phyloP scores from a whole-genome alignment of 805 yeast species.

The Metschnikowia noctiluminum region DNA sequence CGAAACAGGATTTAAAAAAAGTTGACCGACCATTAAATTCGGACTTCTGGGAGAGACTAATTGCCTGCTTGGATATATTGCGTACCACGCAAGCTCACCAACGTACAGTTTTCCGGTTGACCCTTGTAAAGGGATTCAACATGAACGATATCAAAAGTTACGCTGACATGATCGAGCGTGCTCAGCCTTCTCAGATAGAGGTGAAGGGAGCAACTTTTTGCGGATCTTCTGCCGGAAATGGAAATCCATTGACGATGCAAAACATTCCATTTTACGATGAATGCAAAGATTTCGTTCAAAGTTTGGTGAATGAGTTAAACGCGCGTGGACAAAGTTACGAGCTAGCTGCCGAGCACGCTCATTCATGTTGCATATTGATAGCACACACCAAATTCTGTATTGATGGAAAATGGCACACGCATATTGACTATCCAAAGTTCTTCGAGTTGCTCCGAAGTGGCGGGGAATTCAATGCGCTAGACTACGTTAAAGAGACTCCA shows the following conservation, averaged over 20 bases:
- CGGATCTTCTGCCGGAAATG: slow-evolving; percentile 80
- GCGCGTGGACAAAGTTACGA: slow-evolving; percentile 70
- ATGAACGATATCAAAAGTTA: slow-evolving; percentile 77
- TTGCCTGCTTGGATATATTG: slow-evolving; percentile 75
- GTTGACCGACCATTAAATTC: slow-evolving; percentile 87
- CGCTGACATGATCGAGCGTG: slow-evolving; percentile 82
- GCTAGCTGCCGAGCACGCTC: slow-evolving; percentile 93
- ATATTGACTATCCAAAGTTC: slow-evolving; percentile 75
- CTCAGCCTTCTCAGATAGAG: slow-evolving; percentile 83
- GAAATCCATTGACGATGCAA: slow-evolving; percentile 90
- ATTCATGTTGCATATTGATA: slow-evolving; percentile 84
- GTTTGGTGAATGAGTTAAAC: slow-evolving; percentile 57
- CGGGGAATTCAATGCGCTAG: slow-evolving; percentile 67
- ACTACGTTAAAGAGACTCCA: slow-evolving; percentile 78
- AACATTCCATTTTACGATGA: slow-evolving; percentile 94
- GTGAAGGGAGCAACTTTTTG: slow-evolving; percentile 95
- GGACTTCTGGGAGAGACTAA: slow-evolving; percentile 90
- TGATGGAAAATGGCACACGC: slow-evolving; percentile 80
- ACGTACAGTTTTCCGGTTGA: slow-evolving; percentile 86
- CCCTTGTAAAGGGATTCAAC: slow-evolving; percentile 89
- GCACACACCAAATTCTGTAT: slow-evolving; percentile 72
- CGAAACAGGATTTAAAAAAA: slow-evolving; percentile 70
- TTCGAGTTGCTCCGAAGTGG: slow-evolving; percentile 70
- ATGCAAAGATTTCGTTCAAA: slow-evolving; percentile 70
- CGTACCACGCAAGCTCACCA: slow-evolving; percentile 72